A percentile compares a stretch with the other conserved stretches of the same genome.
phyloP scores from a whole-genome alignment of 331 rosid genomes.

The Dryas integrifolia region DNA sequence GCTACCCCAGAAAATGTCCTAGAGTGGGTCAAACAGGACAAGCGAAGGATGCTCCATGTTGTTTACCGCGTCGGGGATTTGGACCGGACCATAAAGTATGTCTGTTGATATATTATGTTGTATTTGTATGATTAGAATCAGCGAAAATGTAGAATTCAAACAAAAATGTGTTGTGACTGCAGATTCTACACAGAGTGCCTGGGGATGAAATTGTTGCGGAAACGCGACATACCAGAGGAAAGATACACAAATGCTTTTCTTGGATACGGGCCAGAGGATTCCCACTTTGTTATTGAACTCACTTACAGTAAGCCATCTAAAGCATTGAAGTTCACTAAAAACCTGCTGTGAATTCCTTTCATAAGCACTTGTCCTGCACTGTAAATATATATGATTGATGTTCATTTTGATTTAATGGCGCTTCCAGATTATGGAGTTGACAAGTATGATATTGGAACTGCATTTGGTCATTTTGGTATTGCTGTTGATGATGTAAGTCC shows the following conservation, averaged over 20 bases:
- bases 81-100: conserved; percentile 86
- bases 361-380: neutral
- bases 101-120: conserved; percentile 3
- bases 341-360: conserved; percentile 5
- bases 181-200: conserved; percentile 91
- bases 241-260: conserved; percentile 87
- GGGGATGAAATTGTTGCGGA: conserved; percentile 88
- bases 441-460: conserved; percentile 74
- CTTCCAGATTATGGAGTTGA: conserved; percentile 85
- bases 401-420: conserved; percentile 26
- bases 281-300: conserved; percentile 85
- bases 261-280: conserved; percentile 95
- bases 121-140: conserved; percentile 1
- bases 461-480: conserved; percentile 81
- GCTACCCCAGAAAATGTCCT: conserved; percentile 65
- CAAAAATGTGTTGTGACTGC: conserved; percentile 36
- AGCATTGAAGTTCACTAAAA: neutral
- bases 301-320: conserved; percentile 68
- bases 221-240: conserved; percentile 86
- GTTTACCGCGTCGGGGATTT: conserved; percentile 89
- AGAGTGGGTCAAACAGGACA: conserved; percentile 88
- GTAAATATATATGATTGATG: conserved; percentile 24
- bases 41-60: conserved; percentile 78
- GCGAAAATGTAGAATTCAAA: neutral
- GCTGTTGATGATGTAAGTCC: conserved; percentile 91